A percentile compares a stretch with the other conserved stretches of the same genome.
phyloP scores from a whole-genome alignment of 208 protist genomes.

The Leishmania tropica region DNA sequence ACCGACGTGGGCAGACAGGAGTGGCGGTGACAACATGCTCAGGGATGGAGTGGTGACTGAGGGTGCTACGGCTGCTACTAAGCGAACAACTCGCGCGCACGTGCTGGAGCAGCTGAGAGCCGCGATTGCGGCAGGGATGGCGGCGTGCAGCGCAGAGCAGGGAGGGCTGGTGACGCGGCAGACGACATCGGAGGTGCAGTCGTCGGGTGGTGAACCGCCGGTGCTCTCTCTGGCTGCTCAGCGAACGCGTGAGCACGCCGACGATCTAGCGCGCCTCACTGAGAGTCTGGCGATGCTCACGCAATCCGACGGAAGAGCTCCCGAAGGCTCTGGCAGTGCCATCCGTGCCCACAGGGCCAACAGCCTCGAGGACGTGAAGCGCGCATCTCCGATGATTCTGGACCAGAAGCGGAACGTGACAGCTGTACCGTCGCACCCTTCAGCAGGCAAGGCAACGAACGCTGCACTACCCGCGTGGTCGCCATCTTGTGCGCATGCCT shows the following conservation, averaged over 20 bases:
- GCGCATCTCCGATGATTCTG: background rate
- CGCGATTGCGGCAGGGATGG: slow-evolving; percentile 8
- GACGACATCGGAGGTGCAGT: background rate
- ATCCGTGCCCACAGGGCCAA: background rate
- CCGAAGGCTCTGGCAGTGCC: background rate
- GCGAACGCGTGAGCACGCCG: slow-evolving; percentile 16
- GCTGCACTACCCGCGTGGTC: background rate
- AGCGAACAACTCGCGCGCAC: background rate
- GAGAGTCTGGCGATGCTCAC: slow-evolving; percentile 15
- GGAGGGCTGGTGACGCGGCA: background rate
- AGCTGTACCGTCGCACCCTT: background rate
- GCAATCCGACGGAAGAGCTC: background rate
- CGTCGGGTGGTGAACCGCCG: background rate
- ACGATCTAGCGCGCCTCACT: slow-evolving; percentile 9
- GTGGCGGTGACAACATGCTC: background rate
- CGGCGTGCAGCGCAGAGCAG: background rate
- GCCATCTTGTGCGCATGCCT: background rate
- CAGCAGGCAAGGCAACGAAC: background rate
- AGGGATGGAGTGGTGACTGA: background rate
- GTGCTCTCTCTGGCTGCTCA: slow-evolving; percentile 9
- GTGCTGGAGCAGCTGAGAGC: slow-evolving; percentile 7
- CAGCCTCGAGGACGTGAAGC: background rate
- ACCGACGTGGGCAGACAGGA: background rate
- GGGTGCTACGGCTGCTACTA: background rate
- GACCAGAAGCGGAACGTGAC: background rate